Evolutionary conservation across 108 stramenopile genomes (phyloP).

Genomic region (Discostella pseudostelligera): DNA sequence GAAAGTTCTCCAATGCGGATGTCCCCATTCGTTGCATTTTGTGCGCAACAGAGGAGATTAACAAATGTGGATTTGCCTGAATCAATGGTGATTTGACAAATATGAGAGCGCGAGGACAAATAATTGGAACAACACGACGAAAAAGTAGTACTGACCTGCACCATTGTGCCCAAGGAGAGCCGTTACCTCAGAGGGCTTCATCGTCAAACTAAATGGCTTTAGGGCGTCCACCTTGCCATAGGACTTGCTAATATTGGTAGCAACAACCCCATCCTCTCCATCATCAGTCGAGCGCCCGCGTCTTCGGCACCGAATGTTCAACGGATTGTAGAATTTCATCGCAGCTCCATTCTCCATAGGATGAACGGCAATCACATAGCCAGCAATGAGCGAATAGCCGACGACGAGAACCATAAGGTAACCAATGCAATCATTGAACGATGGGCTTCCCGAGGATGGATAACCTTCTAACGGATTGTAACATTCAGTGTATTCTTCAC

Average conservation of each 20-base stretch:
- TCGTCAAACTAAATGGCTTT: constrained; percentile 45
- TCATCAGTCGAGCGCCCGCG: neutral
- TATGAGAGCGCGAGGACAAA: neutral
- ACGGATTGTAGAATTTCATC: constrained; percentile 42
- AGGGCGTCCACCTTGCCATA: constrained; percentile 59
- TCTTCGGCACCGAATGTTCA: constrained; percentile 10
- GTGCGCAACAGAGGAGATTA: constrained; percentile 72
- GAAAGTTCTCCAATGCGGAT: constrained; percentile 51
- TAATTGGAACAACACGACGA: constrained; percentile 3
- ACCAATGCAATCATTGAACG: constrained; percentile 43
- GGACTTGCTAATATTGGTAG: constrained; percentile 37
- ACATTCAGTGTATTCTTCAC: constrained; percentile 17
- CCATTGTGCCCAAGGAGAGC: constrained; percentile 52
- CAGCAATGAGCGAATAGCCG: constrained; percentile 47
- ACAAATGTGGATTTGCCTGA: constrained; percentile 84
- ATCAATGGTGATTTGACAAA: neutral
- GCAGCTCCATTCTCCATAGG: constrained; percentile 54
- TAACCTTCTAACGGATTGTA: constrained; percentile 9
- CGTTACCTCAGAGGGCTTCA: constrained; percentile 54
- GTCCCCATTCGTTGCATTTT: constrained; percentile 60
- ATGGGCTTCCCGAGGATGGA: constrained; percentile 37
- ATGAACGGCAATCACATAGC: constrained; percentile 47
- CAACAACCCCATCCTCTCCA: constrained; percentile 30
- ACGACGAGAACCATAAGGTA: constrained; percentile 37
- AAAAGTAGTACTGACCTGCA: constrained; percentile 13